Conservation (phyloP, 2,329 filamentous ascomycete species). For the Diaporthe citriasiana region DNA sequence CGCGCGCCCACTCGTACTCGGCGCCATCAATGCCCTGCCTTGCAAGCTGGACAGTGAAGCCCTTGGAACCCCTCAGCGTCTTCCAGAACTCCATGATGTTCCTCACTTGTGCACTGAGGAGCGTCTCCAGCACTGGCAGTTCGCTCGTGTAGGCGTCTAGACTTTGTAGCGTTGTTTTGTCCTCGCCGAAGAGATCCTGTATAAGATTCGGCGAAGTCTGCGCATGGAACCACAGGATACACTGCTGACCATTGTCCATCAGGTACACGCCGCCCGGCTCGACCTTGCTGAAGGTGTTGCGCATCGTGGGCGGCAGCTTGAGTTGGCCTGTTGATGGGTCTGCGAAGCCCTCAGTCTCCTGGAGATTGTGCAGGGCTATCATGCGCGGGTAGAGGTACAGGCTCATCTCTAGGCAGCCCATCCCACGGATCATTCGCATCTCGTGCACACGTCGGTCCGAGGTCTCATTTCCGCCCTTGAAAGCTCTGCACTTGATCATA, state of each 20-base stretch:
- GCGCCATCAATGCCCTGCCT: slow-evolving; percentile 93
- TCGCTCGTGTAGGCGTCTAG: slow-evolving; percentile 86
- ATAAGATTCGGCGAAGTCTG: slow-evolving; percentile 94
- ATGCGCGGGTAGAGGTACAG: slow-evolving; percentile 97
- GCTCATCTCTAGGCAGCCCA: slow-evolving; percentile 87
- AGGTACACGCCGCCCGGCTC: slow-evolving; percentile 95
- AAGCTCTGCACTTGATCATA: slow-evolving; percentile 89
- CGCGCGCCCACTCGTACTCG: slow-evolving; percentile 94
- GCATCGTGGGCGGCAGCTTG: slow-evolving; percentile 83
- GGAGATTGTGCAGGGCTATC: slow-evolving; percentile 90
- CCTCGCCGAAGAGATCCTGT: slow-evolving; percentile 89
- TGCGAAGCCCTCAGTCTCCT: slow-evolving; percentile 91
- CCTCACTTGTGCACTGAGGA: slow-evolving; percentile 93
- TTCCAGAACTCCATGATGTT: slow-evolving; percentile 93
- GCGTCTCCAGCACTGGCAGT: slow-evolving; percentile 88
- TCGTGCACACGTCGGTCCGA: slow-evolving; percentile 93
- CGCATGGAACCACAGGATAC: slow-evolving; percentile 91
- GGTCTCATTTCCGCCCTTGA: slow-evolving; percentile 93
- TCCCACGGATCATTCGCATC: slow-evolving; percentile 88
- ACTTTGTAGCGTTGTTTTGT: slow-evolving; percentile 76
- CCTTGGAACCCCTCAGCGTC: slow-evolving; percentile 86
- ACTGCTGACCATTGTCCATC: slow-evolving; percentile 94
- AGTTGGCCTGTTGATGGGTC: slow-evolving; percentile 88
- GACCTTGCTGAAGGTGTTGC: slow-evolving; percentile 87
- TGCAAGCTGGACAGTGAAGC: slow-evolving; percentile 89